phyloP scores from a whole-genome alignment of 2,329 filamentous ascomycete species.

The Diplodia scrobiculata region DNA sequence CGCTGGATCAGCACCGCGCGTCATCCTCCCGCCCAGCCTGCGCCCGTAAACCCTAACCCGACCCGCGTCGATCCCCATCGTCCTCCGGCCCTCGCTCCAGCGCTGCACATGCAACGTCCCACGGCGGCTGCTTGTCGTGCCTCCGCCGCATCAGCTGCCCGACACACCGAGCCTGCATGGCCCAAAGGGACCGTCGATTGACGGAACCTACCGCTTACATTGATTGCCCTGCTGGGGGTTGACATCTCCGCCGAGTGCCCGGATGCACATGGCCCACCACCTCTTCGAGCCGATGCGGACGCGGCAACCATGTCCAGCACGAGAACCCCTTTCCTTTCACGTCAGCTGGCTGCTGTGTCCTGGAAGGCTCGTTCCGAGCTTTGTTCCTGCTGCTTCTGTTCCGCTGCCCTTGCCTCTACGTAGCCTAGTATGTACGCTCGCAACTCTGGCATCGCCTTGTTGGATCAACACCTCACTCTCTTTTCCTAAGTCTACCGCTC shows the following conservation, averaged over 20 bases:
- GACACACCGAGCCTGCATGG: neutral
- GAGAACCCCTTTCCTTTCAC: neutral
- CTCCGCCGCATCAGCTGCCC: neutral
- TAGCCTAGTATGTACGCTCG: neutral
- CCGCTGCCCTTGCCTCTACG: neutral
- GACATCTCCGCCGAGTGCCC: neutral
- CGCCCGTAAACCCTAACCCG: neutral
- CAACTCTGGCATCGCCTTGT: neutral
- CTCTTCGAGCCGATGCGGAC: neutral
- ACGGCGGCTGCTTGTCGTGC: neutral
- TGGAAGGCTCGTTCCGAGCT: neutral
- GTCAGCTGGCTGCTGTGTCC: neutral
- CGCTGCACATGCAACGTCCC: constrained; percentile 18
- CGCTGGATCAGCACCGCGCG: neutral
- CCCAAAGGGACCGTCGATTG: neutral
- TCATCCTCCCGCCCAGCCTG: neutral
- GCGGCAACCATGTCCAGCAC: neutral
- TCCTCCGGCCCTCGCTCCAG: neutral
- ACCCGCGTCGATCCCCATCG: neutral
- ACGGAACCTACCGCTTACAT: neutral
- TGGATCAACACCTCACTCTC: neutral
- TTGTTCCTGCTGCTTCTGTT: neutral
- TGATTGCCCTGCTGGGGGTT: neutral
- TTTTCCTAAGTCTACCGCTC: neutral
- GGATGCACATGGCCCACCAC: neutral